Conservation (phyloP, 208 protist genomes). For the Crithidia brevicula region DNA sequence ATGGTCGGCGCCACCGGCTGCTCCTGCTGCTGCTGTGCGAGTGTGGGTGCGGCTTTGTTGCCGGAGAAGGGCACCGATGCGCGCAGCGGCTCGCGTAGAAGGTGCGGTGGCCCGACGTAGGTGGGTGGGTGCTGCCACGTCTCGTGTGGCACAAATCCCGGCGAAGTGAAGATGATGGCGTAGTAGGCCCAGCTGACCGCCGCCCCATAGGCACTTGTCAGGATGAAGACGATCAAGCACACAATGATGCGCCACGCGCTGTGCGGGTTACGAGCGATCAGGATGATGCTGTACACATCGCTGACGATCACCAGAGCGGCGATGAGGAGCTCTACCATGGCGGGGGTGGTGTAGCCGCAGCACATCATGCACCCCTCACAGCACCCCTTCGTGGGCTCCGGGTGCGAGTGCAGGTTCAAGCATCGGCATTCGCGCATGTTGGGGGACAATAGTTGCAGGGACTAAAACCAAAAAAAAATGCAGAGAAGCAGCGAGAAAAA, state of each 20-base stretch:
- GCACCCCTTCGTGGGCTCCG: slow-evolving; percentile 26
- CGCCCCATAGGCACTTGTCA: slow-evolving; percentile 19
- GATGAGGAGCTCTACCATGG: slow-evolving; percentile 47
- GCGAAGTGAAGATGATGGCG: slow-evolving; percentile 46
- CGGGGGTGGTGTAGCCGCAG: slow-evolving; percentile 49
- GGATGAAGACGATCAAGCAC: slow-evolving; percentile 41
- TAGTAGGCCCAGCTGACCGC: slow-evolving; percentile 54
- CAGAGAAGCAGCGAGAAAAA: neutral
- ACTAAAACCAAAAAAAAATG: neutral
- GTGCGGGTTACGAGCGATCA: slow-evolving; percentile 32
- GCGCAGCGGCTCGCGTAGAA: neutral
- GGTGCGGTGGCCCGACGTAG: slow-evolving; percentile 21
- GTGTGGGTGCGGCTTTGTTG: neutral
- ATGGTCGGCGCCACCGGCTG: neutral
- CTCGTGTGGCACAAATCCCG: slow-evolving; percentile 56
- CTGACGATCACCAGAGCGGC: slow-evolving; percentile 26
- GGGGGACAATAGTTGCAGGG: neutral
- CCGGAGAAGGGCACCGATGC: neutral
- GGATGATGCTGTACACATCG: slow-evolving; percentile 42
- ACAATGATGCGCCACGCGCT: slow-evolving; percentile 49
- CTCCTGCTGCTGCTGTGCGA: neutral
- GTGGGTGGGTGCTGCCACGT: slow-evolving; percentile 52
- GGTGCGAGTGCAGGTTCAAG: slow-evolving; percentile 45
- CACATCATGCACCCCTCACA: slow-evolving; percentile 44
- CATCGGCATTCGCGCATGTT: slow-evolving; percentile 5